Evolutionary conservation across 345 rosid genomes (phyloP).

Genomic region (Erysimum cheiranthoides): DNA sequence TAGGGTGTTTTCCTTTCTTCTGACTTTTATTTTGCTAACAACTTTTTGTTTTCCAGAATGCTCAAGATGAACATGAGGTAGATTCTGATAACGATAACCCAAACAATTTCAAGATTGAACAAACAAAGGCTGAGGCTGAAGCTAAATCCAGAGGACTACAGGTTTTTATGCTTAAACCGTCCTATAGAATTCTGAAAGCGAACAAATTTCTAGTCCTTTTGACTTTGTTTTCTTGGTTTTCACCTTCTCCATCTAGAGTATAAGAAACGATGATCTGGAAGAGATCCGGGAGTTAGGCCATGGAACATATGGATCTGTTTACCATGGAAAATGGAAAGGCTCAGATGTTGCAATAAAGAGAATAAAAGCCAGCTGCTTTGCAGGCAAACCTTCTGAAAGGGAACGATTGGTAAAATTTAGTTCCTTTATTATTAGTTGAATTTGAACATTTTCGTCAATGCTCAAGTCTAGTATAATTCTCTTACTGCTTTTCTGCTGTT

Average conservation of each 20-base stretch:
- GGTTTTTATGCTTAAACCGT: constrained; percentile 49
- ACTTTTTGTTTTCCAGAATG: constrained; percentile 55
- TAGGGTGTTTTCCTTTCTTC: constrained; percentile 13
- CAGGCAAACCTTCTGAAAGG: constrained; percentile 97
- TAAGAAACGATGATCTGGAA: constrained; percentile 91
- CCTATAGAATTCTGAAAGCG: not conserved
- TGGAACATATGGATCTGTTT: constrained; percentile 98
- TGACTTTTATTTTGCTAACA: constrained; percentile 42
- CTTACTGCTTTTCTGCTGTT: constrained; percentile 40
- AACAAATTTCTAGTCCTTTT: constrained; percentile 10
- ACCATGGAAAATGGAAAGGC: constrained; percentile 99
- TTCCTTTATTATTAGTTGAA: not conserved
- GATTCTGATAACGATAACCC: constrained; percentile 68
- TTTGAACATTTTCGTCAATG: not conserved
- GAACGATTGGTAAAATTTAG: constrained; percentile 64
- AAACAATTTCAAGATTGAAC: constrained; percentile 75
- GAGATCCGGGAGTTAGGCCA: constrained; percentile 91
- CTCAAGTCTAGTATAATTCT: constrained; percentile 13
- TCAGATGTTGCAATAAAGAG: constrained; percentile 98
- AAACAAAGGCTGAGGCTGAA: constrained; percentile 94
- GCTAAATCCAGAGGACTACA: constrained; percentile 91
- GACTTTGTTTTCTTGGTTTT: constrained; percentile 32
- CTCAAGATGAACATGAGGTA: constrained; percentile 66
- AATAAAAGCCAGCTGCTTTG: constrained; percentile 99
- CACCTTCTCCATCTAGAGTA: constrained; percentile 61